These are phyloP conservation scores for Verticillium longisporum DNA, from an alignment of 2,329 filamentous ascomycete species.

Conservation along the genomic window DNA sequence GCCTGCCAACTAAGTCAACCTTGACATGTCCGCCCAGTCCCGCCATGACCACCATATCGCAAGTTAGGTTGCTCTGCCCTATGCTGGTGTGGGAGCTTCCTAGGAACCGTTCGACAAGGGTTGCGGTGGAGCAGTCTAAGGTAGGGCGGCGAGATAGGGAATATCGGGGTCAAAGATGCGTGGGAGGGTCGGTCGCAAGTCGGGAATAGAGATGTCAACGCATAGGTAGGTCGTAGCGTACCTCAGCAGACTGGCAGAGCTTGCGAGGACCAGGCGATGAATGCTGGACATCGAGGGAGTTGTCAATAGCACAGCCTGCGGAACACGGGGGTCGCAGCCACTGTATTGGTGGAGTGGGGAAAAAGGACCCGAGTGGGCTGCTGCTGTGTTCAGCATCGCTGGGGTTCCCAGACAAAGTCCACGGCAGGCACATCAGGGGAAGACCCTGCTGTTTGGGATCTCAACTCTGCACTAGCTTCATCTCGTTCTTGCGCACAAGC, in stretches of 20 bases:
- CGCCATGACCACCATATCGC: background rate
- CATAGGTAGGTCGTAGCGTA: background rate
- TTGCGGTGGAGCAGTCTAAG: background rate
- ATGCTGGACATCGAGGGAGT: too few species aligned
- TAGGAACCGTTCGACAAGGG: background rate
- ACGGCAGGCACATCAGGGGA: background rate
- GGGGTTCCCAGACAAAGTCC: background rate
- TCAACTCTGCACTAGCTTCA: background rate
- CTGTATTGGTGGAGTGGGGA: background rate
- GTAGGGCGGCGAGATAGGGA: background rate
- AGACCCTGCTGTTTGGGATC: conserved; percentile 2
- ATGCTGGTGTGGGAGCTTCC: background rate
- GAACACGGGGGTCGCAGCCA: background rate
- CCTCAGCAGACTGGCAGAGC: background rate
- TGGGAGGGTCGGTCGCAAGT: background rate
- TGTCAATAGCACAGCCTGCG: background rate
- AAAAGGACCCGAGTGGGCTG: background rate
- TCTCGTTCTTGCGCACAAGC: background rate
- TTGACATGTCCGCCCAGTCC: background rate
- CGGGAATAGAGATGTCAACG: background rate
- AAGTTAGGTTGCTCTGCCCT: background rate
- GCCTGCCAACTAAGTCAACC: background rate
- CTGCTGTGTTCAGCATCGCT: background rate
- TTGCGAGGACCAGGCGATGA: background rate
- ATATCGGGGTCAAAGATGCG: background rate